phyloP scores from a whole-genome alignment of 2,329 filamentous ascomycete genomes.

The Hymenoscyphus scutula region DNA sequence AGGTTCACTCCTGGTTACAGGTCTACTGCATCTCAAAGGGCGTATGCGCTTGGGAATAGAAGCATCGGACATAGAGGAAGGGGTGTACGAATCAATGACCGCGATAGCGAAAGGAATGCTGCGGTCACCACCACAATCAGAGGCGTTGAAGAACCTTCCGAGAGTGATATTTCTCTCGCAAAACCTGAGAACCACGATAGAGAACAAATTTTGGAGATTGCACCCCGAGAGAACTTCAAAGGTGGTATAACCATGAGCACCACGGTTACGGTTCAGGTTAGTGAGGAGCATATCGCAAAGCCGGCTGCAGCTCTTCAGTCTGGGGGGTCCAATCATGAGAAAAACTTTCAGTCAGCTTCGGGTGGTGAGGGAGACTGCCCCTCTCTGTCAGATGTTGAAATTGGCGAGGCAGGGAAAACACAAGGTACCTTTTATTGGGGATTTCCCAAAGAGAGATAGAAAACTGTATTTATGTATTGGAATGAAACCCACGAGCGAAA shows the following conservation, averaged over 20 bases:
- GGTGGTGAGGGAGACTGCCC: not conserved
- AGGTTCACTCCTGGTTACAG: conserved; percentile 6
- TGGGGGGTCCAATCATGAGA: not conserved
- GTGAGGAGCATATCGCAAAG: conserved; percentile 7
- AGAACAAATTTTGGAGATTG: not conserved
- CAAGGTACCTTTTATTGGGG: not conserved
- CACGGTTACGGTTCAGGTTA: conserved; percentile 6
- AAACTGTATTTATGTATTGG: not conserved
- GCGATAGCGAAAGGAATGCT: not conserved
- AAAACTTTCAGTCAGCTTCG: not conserved
- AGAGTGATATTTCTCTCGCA: not conserved
- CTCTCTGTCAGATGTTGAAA: not conserved
- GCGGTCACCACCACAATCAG: conserved; percentile 6
- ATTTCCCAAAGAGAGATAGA: conserved; percentile 1
- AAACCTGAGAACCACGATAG: not conserved
- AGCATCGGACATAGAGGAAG: not conserved
- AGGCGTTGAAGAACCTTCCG: not conserved
- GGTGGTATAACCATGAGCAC: conserved; percentile 11
- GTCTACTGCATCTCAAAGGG: not conserved
- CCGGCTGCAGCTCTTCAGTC: not conserved
- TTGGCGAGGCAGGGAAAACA: not conserved
- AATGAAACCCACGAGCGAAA: too few relatives aligned
- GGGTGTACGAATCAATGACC: not conserved
- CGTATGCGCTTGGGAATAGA: not conserved
- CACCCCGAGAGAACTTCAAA: not conserved